phyloP scores from a whole-genome alignment of 2,329 filamentous ascomycete species.

The Raffaelea arxii region DNA sequence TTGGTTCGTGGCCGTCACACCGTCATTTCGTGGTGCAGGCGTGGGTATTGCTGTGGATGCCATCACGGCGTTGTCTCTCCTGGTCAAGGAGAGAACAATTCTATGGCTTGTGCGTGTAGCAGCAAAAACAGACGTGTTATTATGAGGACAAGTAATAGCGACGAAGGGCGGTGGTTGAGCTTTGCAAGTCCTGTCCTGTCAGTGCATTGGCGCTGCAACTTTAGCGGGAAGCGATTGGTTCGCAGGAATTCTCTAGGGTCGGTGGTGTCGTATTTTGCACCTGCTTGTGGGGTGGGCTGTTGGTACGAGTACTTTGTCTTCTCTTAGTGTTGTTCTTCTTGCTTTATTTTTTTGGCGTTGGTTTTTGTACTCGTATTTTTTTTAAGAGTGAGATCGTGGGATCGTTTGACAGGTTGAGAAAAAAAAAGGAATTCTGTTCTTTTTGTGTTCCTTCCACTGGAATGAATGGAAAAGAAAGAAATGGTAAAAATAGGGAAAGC shows the following conservation, averaged over 20 bases:
- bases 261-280: too few relatives aligned
- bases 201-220: neutral
- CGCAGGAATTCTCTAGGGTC: too few relatives aligned
- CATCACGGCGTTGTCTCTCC: slow-evolving; percentile 8
- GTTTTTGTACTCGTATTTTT: too few relatives aligned
- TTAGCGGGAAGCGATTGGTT: too few relatives aligned
- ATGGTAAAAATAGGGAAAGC: too few relatives aligned
- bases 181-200: neutral
- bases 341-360: neutral
- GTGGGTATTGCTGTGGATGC: slow-evolving; percentile 6
- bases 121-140: neutral
- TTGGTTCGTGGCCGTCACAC: slow-evolving; percentile 3
- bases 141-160: neutral
- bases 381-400: too few relatives aligned
- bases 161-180: neutral
- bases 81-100: neutral
- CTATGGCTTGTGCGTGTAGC: neutral
- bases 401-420: too few relatives aligned
- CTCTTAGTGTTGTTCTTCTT: neutral
- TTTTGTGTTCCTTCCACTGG: too few relatives aligned
- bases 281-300: too few relatives aligned
- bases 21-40: slow-evolving; percentile 8
- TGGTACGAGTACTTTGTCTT: too few relatives aligned
- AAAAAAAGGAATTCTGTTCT: too few relatives aligned
- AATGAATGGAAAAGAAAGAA: too few relatives aligned